phyloP scores from a whole-genome alignment of 2,329 filamentous ascomycete species.

The Aspergillus awamori region DNA sequence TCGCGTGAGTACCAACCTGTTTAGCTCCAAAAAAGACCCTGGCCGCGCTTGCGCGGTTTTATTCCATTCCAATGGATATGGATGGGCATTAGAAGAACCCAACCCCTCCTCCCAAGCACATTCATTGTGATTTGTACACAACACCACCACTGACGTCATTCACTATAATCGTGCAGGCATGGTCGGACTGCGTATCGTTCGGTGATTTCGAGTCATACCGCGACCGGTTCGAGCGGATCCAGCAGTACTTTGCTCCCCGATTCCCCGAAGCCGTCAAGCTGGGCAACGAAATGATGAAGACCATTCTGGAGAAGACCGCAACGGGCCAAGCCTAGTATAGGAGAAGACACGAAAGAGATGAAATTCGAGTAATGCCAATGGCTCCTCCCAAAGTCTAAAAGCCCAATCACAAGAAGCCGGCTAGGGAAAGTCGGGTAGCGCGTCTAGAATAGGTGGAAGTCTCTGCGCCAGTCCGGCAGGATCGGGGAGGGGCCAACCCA shows the following conservation, averaged over 20 bases:
- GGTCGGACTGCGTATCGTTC: conserved; percentile 90
- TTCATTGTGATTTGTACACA: neutral
- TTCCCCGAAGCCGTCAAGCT: conserved; percentile 85
- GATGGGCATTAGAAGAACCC: neutral
- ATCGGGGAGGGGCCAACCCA: neutral
- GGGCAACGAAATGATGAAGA: conserved; percentile 96
- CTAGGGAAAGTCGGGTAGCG: neutral
- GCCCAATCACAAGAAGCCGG: neutral
- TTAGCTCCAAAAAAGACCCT: neutral
- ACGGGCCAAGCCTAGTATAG: conserved; percentile 12
- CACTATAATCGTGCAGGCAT: conserved; percentile 58
- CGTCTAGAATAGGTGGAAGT: neutral
- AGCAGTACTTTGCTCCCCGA: conserved; percentile 85
- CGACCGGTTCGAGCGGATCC: conserved; percentile 87
- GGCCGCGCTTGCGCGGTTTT: neutral
- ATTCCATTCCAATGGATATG: neutral
- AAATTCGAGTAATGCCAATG: neutral
- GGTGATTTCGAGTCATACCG: conserved; percentile 92
- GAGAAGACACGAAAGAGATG: neutral
- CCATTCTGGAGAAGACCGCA: conserved; percentile 78
- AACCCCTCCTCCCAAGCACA: neutral
- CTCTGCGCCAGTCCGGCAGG: conserved; percentile 29
- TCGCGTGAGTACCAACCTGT: conserved; percentile 51
- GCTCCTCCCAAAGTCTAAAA: neutral
- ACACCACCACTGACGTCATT: conserved; percentile 11